Evolutionary conservation across 306 rosid genomes (phyloP), one percentile per base, ranked within the genome.

Genomic region (Trifolium subterraneum): DNA sequence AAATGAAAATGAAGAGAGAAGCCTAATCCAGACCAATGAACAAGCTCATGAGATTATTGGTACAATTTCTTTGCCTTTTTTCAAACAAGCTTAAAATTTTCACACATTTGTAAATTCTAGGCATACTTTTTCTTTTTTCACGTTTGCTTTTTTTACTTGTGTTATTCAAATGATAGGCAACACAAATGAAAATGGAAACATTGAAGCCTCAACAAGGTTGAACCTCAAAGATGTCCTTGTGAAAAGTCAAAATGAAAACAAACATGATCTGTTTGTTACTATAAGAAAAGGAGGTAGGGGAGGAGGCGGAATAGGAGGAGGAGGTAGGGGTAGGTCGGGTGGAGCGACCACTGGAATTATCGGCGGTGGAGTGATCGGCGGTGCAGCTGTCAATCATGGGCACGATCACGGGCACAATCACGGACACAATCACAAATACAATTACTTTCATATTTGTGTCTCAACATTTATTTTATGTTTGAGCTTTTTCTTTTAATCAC

Each of bases 11-110:
- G 35, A 60, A 44, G 66, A 38, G 9, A 79, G 7, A 63, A 72
- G 39, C 55, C 71, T 47, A 27, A 74, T 38, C 73, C 59, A 62
- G 0, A 67, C 54, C 71, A 77, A 35, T 19, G 77, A n/a, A 36
- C 74, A 68, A 27, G 20, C 65, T 54, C 78, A 64, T 1, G 13
- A 77, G 61, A 23, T 52, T 52, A 52, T 9, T 19, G 59, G 59
- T 52, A 52, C 27, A 18, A 52, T 19, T 52, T 52, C 5, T 8
- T 19, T 52, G 19, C 12, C 13, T 52, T 15, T 52, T 52, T 19
- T 52, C 23, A 18, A 19, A 3, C 29, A 52, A 19, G 25, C 2
- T 19, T 12, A 52, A 52, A 52, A 19, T 8, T 51, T 3, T 18
- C 27, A 52, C 2, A 52, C 5, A 47, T 15, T 47, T 47, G 19